Evolutionary conservation across 495 filamentous ascomycete species (phyloP), one percentile per base, ranked within the genome.

Genomic region (Lichenothelia convexa): DNA sequence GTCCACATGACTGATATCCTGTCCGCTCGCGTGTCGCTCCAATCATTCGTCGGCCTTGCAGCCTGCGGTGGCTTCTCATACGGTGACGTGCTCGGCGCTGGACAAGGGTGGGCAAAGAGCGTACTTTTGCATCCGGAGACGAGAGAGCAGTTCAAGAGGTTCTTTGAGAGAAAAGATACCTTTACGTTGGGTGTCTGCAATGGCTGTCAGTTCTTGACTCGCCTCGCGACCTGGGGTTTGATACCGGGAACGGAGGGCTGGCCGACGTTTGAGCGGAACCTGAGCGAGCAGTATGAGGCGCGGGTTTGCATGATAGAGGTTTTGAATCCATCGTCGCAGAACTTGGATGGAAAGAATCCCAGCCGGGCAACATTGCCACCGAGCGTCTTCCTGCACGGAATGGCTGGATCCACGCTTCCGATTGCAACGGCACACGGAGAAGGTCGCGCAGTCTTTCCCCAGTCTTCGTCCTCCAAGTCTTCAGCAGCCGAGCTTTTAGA

Each of bases 1-100:
- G 80, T 97, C 2, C 89, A 94, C 65, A 95, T 97, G 87, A 87
- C 78, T 2, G 87, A 95, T 48, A 73, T 97, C 45, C 73, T 93
- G 46, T 67, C 67, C 12, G 78, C 75, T 18, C 70, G 73, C 18
- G 63, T 73, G 30, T 84, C 81, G 1, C 74, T 97, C 12, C 63
- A 74, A 40, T 72, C 70, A 45, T 94, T 91, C 45, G 72, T 73
- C 32, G 89, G 89, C 45, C 69, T 95, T 15, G 89, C 87, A 19
- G 86, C 85, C 41, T 93, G 86, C 46, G 91, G 89, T 44, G 91
- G 89, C 38, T 97, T 97, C 69, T 92, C 83, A 11, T 94, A 91
- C 57, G 91, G 89, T 48, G 89, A 97, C 43, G 84, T 94, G 24
- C 72, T 95, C 3, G 91, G 87, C 38, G 91, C 91, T 21, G 89